Conservation (phyloP, 805 yeast genomes). For the Torulaspora microellipsoides region DNA sequence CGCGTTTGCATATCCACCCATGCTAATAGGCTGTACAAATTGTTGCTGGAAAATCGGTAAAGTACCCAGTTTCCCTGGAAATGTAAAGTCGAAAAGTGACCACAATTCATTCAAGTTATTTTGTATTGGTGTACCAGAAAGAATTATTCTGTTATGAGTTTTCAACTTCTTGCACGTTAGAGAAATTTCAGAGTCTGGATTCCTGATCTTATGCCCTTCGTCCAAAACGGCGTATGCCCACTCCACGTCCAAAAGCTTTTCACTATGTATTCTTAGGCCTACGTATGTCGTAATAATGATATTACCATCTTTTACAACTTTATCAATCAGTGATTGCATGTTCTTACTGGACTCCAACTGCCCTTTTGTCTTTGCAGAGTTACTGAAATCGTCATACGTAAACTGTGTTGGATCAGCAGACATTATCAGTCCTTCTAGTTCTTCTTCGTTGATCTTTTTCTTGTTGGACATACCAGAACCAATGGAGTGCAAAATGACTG, state of each 20-base stretch:
- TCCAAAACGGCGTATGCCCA: conserved; percentile 94
- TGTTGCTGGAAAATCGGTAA: conserved; percentile 91
- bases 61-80: conserved; percentile 92
- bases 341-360: conserved; percentile 28
- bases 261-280: conserved; percentile 68
- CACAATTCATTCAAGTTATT: conserved; percentile 88
- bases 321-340: conserved; percentile 38
- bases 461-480: conserved; percentile 73
- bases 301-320: conserved; percentile 66
- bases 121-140: conserved; percentile 96
- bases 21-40: conserved; percentile 85
- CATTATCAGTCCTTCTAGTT: conserved; percentile 46
- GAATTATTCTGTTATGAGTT: conserved; percentile 79
- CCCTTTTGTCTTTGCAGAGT: conserved; percentile 28
- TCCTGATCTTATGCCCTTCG: conserved; percentile 95
- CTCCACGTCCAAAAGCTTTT: conserved; percentile 52
- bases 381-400: conserved; percentile 39
- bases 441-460: conserved; percentile 40
- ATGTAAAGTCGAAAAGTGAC: conserved; percentile 92
- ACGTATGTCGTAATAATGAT: conserved; percentile 89
- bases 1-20: conserved; percentile 99
- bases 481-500: conserved; percentile 83
- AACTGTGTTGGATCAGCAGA: conserved; percentile 38
- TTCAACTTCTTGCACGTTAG: conserved; percentile 77
- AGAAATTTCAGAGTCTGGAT: conserved; percentile 87